A percentile compares a stretch with the other conserved stretches of the same genome.
Evolutionary conservation across 371 early-diverging fungal genomes (phyloP).

Genomic region (Sporodiniella umbellata): DNA sequence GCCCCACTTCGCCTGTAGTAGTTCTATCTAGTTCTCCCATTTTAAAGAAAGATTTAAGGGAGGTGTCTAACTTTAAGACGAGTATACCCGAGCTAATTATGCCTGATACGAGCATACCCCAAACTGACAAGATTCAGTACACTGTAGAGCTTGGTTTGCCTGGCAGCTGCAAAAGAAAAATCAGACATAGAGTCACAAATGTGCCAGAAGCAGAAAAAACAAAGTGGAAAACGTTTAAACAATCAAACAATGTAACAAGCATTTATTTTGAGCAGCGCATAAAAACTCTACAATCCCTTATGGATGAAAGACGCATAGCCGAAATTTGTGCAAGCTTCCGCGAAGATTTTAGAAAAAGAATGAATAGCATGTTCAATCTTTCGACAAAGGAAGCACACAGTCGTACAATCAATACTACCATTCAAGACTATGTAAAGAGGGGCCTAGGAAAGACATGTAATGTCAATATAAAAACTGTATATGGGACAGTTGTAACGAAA

Average conservation of each 20-base stretch:
- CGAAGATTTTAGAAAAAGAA: background rate
- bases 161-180: too few relatives aligned
- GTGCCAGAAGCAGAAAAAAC: background rate
- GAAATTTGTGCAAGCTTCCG: slow-evolving; percentile 11
- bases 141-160: too few relatives aligned
- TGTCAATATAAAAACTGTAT: too few relatives aligned
- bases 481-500: too few relatives aligned
- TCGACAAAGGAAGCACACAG: too few relatives aligned
- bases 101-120: too few relatives aligned
- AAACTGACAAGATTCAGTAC: too few relatives aligned
- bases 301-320: slow-evolving; percentile 16
- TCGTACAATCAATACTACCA: too few relatives aligned
- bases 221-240: background rate
- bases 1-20: background rate
- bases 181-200: too few relatives aligned
- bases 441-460: too few relatives aligned
- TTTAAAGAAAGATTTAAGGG: background rate
- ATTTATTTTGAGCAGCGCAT: slow-evolving; percentile 22
- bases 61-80: background rate
- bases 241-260: background rate
- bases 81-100: background rate
- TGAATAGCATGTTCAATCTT: background rate
- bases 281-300: slow-evolving; percentile 7
- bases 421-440: too few relatives aligned
- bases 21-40: background rate